Evolutionary conservation across 208 protist genomes (phyloP).

Genomic region (Novymonas esmeraldas): DNA sequence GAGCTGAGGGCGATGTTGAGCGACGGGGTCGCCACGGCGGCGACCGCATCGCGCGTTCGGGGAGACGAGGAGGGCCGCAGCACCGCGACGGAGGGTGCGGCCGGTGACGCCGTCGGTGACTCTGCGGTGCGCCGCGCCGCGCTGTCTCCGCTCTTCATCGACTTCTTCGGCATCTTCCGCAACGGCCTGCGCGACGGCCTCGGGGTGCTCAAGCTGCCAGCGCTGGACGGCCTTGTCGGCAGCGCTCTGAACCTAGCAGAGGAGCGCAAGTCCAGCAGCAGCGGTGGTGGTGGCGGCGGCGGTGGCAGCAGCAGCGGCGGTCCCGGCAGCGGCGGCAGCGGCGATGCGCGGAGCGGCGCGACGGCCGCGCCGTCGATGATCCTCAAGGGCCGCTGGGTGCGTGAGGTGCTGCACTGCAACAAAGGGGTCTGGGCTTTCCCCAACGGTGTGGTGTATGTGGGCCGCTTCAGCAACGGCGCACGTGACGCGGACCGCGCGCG

Average conservation of each 20-base stretch:
- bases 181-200: constrained; percentile 68
- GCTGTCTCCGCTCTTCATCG: constrained; percentile 34
- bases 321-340: not conserved
- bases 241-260: constrained; percentile 16
- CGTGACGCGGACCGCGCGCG: constrained; percentile 33
- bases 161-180: constrained; percentile 84
- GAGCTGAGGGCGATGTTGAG: constrained; percentile 17
- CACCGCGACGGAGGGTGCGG: not conserved
- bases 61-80: constrained; percentile 3
- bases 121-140: not conserved
- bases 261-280: constrained; percentile 6
- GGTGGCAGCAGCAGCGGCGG: not conserved
- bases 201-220: constrained; percentile 66
- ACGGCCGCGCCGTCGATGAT: constrained; percentile 34
- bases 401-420: constrained; percentile 62
- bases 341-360: not conserved
- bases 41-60: not conserved
- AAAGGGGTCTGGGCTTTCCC: constrained; percentile 74
- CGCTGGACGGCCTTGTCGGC: constrained; percentile 30
- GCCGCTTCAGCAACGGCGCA: constrained; percentile 50
- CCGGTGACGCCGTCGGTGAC: not conserved
- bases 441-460: constrained; percentile 78
- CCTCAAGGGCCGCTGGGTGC: constrained; percentile 70
- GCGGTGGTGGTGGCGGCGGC: not conserved
- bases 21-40: not conserved